phyloP scores from a whole-genome alignment of 1,284 basidiomycete species.

The Pulveroboletus sp. region DNA sequence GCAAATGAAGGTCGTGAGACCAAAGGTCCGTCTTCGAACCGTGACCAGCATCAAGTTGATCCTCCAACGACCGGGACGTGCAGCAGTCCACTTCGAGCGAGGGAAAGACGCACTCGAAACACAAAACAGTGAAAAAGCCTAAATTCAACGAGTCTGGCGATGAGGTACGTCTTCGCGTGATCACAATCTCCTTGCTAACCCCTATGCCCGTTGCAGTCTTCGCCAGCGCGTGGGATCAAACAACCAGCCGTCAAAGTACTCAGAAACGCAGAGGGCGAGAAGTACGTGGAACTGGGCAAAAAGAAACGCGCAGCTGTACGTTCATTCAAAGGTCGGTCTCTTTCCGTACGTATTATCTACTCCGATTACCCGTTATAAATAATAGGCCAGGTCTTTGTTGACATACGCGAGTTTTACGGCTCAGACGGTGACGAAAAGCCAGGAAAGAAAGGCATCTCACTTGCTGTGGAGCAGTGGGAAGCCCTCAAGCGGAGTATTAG shows the following conservation, averaged over 20 bases:
- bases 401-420: conserved; percentile 78
- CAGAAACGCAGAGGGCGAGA: conserved; percentile 53
- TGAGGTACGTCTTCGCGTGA: conserved; percentile 11
- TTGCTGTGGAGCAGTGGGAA: conserved; percentile 75
- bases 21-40: conserved; percentile 21
- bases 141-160: conserved; percentile 17
- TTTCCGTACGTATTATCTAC: neutral
- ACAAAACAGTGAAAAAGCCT: conserved; percentile 35
- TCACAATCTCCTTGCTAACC: conserved; percentile 9
- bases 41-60: neutral
- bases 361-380: conserved; percentile 1
- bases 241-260: conserved; percentile 9
- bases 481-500: conserved; percentile 46
- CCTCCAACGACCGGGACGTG: neutral
- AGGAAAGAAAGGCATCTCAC: conserved; percentile 79
- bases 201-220: conserved; percentile 21
- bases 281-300: conserved; percentile 68
- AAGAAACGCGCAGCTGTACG: conserved; percentile 71
- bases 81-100: conserved; percentile 4
- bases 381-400: conserved; percentile 55
- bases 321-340: conserved; percentile 60
- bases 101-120: conserved; percentile 12
- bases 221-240: conserved; percentile 6
- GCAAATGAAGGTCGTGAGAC: neutral
- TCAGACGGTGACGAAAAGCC: conserved; percentile 67